Conservation (phyloP, 176 grass and related monocot species). For the Cenchrus fungigraminus region DNA sequence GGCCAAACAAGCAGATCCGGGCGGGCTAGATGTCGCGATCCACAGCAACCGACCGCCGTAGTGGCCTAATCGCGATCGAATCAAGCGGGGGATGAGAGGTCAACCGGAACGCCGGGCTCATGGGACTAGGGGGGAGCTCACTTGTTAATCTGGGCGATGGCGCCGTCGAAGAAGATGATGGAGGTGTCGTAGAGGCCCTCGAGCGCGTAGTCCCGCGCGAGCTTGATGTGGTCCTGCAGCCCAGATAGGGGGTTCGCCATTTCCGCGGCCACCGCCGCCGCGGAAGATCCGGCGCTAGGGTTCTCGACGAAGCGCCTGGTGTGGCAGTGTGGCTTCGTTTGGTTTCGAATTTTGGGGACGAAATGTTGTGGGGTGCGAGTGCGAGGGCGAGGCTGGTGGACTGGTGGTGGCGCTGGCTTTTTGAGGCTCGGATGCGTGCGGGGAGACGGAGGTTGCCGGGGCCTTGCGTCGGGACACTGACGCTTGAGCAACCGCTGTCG, state of each 20-base stretch:
- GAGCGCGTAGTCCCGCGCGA: constrained; percentile 89
- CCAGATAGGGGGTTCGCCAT: constrained; percentile 81
- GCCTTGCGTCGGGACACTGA: neutral
- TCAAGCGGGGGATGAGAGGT: neutral
- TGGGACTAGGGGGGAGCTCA: constrained; percentile 27
- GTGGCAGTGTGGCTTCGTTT: neutral
- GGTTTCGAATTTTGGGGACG: constrained; percentile 36
- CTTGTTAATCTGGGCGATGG: constrained; percentile 99
- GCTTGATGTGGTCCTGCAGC: constrained; percentile 96
- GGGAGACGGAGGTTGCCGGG: neutral
- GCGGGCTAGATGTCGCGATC: neutral
- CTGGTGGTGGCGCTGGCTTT: neutral
- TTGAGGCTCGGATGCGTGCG: neutral
- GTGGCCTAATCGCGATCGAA: neutral
- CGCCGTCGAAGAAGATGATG: constrained; percentile 99
- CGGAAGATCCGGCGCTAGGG: constrained; percentile 34
- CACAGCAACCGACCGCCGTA: neutral
- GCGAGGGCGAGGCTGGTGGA: neutral
- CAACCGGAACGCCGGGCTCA: neutral
- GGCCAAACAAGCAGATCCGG: constrained; percentile 32
- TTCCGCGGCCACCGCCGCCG: neutral
- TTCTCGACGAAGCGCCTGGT: neutral
- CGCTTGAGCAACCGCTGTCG: neutral
- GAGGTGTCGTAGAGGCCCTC: constrained; percentile 99
- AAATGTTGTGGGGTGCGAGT: neutral